Evolutionary conservation across 352 stramenopile genomes (phyloP).

Genomic region (Stramenopiles sp.): DNA sequence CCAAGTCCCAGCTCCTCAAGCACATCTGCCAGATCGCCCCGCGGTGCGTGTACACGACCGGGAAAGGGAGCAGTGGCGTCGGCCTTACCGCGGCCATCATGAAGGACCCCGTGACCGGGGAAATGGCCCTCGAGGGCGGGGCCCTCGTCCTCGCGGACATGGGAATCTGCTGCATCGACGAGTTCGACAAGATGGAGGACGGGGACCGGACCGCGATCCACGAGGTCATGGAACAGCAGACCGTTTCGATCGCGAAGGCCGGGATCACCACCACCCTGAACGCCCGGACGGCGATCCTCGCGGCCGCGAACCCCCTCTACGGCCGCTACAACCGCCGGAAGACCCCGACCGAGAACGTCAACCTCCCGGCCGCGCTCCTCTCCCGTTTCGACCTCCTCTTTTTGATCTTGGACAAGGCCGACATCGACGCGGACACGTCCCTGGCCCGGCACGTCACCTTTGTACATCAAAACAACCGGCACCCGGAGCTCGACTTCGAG

Average conservation of each 20-base stretch:
- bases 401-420: constrained; percentile 83
- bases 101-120: constrained; percentile 67
- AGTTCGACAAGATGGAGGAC: constrained; percentile 98
- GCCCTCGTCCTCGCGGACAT: constrained; percentile 94
- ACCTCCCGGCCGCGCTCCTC: constrained; percentile 93
- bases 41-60: constrained; percentile 95
- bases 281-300: constrained; percentile 57
- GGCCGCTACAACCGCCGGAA: constrained; percentile 43
- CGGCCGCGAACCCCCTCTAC: constrained; percentile 69
- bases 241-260: constrained; percentile 93
- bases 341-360: constrained; percentile 75
- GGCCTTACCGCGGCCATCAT: constrained; percentile 92
- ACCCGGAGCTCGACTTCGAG: constrained; percentile 69
- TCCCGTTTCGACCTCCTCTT: constrained; percentile 98
- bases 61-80: constrained; percentile 93
- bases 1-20: constrained; percentile 98
- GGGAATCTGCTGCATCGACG: constrained; percentile 95
- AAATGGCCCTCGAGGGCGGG: constrained; percentile 67
- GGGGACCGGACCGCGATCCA: constrained; percentile 93
- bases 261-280: constrained; percentile 96
- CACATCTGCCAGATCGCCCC: constrained; percentile 81
- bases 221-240: constrained; percentile 99
- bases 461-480: constrained; percentile 56
- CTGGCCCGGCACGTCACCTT: constrained; percentile 72
- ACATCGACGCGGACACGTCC: constrained; percentile 67